Evolutionary conservation across 139 green algal species (phyloP), one percentile per base, ranked within the genome.

Genomic region (Yamagishiella unicocca): DNA sequence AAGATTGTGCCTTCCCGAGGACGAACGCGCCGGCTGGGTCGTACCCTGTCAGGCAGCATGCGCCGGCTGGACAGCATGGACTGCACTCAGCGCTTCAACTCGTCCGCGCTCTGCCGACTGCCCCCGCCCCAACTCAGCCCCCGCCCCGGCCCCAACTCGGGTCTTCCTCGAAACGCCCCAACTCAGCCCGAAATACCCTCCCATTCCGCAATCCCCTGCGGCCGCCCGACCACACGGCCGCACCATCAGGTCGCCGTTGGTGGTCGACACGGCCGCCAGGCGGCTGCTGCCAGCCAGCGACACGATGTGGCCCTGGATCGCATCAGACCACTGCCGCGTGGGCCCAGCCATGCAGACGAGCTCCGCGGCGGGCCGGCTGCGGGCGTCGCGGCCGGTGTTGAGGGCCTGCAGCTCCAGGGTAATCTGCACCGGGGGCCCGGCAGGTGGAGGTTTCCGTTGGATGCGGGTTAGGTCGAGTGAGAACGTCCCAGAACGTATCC

Each of bases 251-350:
- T 83, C 92, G 22, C 92, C 89, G 53, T 81, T 33, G 19, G 53
- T 66, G 10, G 89, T 86, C 4, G 83, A 90, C 7, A 90, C 91
- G 0, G 93, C 94, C 61, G 82, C 89, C 89, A 95, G 96, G 79
- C 85, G 54, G 40, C 62, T 87, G 70, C 88, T 94, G 67, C 90
- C 93, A 14, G 79, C 91, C 25, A 93, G 71, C 27, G 50, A 42
- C 54, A 94, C 82, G n/a, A 91, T 83, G 17, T 54, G 31, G 5
- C 90, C 89, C 2, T 64, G 75, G 40, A 95, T 19, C 29, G 31
- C 31, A 86, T 96, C 95, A 27, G 31, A 43, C 95, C 95, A 97
- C 55, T 92, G 38, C 19, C 50, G 67, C 19, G 24, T 2, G 9
- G 53, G 53, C 40, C 74, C 82, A 43, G 38, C 35, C n/a, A 82